phyloP scores from a whole-genome alignment of 208 protist species.

The Leishmania guyanensis region DNA sequence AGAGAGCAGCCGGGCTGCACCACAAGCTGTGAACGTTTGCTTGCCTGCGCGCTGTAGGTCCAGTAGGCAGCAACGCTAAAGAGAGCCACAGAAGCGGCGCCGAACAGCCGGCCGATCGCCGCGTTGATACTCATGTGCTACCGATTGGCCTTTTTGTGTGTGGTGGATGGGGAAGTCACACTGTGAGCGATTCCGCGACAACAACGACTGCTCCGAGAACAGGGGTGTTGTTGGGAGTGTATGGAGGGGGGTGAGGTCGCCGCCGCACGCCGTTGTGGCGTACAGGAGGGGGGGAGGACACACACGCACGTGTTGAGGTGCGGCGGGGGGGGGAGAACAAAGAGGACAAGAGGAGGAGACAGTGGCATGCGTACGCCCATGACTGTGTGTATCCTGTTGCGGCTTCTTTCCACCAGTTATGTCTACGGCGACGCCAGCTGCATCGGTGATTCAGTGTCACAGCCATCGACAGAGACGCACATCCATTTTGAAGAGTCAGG shows the following conservation, averaged over 20 bases:
- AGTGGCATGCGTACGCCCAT: neutral
- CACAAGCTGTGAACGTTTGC: constrained; percentile 22
- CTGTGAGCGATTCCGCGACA: neutral
- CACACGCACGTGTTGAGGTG: neutral
- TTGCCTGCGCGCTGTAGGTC: constrained; percentile 14
- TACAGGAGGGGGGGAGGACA: neutral
- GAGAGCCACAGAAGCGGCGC: constrained; percentile 26
- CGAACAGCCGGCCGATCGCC: constrained; percentile 21
- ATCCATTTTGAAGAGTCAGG: neutral
- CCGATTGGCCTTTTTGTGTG: neutral
- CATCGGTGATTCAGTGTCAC: neutral
- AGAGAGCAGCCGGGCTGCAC: constrained; percentile 12
- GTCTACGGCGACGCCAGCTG: neutral
- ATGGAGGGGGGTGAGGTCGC: neutral
- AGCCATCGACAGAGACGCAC: neutral
- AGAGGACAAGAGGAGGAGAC: neutral
- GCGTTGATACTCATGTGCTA: constrained; percentile 22
- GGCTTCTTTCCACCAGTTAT: neutral
- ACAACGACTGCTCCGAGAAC: neutral
- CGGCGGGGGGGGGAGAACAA: neutral
- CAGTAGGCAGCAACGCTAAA: constrained; percentile 23
- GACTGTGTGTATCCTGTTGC: neutral
- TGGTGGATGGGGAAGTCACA: neutral
- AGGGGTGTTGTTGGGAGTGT: neutral
- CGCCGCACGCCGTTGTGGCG: neutral